Evolutionary conservation across 2,329 filamentous ascomycete species (phyloP).

Genomic region (Fusarium hostae): DNA sequence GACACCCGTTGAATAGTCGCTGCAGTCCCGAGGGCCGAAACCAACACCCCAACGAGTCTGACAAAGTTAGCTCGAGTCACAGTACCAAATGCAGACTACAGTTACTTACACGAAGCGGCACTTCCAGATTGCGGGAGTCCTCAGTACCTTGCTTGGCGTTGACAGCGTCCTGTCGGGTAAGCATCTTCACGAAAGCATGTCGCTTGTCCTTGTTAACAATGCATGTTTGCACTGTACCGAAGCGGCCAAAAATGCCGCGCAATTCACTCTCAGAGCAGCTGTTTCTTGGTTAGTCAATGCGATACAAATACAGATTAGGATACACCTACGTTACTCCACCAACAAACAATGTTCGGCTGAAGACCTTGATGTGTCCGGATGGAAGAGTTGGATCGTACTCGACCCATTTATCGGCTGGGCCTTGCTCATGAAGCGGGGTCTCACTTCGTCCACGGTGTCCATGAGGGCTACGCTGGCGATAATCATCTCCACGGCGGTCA

Average conservation of each 20-base stretch:
- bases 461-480: constrained; percentile 88
- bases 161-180: constrained; percentile 86
- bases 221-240: constrained; percentile 92
- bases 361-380: constrained; percentile 85
- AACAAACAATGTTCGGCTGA: constrained; percentile 95
- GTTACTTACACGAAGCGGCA: constrained; percentile 74
- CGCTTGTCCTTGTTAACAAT: constrained; percentile 99
- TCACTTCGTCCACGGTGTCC: constrained; percentile 74
- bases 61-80: constrained; percentile 40
- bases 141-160: constrained; percentile 90
- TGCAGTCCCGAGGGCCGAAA: constrained; percentile 96
- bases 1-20: constrained; percentile 91
- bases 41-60: constrained; percentile 97
- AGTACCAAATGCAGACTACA: not conserved
- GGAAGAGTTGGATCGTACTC: constrained; percentile 81
- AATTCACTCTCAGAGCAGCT: constrained; percentile 85
- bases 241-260: constrained; percentile 80
- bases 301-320: constrained; percentile 2
- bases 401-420: constrained; percentile 72
- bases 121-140: constrained; percentile 75
- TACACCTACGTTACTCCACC: constrained; percentile 86
- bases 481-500: constrained; percentile 71
- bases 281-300: constrained; percentile 43
- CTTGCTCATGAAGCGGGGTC: constrained; percentile 58
- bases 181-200: constrained; percentile 99